Evolutionary conservation across 2,329 filamentous ascomycete genomes (phyloP).

Genomic region (Ceratocystis diversiconidia): DNA sequence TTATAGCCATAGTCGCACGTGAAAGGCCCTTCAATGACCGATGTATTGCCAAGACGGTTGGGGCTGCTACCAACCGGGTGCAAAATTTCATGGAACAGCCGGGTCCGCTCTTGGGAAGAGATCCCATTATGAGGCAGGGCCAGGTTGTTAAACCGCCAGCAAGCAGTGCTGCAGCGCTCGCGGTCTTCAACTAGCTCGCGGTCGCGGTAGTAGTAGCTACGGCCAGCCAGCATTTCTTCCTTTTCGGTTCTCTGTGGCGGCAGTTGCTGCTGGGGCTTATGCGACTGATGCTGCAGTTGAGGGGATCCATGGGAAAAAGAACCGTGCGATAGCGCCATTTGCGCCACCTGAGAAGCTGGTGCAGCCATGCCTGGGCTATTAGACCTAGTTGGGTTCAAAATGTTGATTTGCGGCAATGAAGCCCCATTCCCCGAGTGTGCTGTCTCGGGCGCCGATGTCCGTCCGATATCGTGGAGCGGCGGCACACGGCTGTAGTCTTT

Average conservation of each 20-base stretch:
- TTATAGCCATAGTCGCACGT: slow-evolving; percentile 94
- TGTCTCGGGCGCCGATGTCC: slow-evolving; percentile 37
- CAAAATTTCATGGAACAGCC: slow-evolving; percentile 58
- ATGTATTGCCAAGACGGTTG: slow-evolving; percentile 52
- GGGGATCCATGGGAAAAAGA: slow-evolving; percentile 29
- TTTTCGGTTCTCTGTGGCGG: slow-evolving; percentile 49
- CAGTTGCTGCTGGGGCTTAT: neutral
- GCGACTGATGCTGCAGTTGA: slow-evolving; percentile 18
- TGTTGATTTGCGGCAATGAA: slow-evolving; percentile 42
- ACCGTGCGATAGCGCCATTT: slow-evolving; percentile 42
- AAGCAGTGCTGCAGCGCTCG: slow-evolving; percentile 66
- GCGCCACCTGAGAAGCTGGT: slow-evolving; percentile 30
- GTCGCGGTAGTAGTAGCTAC: slow-evolving; percentile 67
- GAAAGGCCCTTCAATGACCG: slow-evolving; percentile 76
- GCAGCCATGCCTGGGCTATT: slow-evolving; percentile 33
- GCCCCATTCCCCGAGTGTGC: slow-evolving; percentile 28
- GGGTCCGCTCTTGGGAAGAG: slow-evolving; percentile 50
- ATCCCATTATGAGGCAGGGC: slow-evolving; percentile 60
- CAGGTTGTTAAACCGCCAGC: slow-evolving; percentile 77
- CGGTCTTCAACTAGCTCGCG: slow-evolving; percentile 67
- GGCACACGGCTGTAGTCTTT: slow-evolving; percentile 47
- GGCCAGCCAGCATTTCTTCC: slow-evolving; percentile 74
- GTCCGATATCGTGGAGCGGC: slow-evolving; percentile 43
- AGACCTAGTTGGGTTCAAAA: slow-evolving; percentile 37
- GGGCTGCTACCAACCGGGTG: slow-evolving; percentile 47